Conservation (phyloP, 176 grass and related monocot species). For the Chloris gayana region DNA sequence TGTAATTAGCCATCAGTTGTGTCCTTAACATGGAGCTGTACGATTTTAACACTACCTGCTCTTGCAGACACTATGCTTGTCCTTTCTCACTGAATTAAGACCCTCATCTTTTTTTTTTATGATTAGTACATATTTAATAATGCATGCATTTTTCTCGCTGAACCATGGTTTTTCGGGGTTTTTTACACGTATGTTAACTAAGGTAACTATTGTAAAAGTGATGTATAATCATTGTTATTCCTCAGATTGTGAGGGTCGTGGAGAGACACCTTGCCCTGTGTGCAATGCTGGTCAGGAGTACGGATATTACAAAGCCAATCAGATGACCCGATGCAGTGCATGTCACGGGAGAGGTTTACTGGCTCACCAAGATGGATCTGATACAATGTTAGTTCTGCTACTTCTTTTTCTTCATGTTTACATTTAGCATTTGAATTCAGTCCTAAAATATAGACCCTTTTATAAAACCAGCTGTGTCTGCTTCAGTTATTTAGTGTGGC, state of each 20-base stretch:
- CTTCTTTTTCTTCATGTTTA: conserved; percentile 22
- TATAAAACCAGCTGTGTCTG: neutral
- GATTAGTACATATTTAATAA: conserved; percentile 1
- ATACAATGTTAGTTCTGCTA: conserved; percentile 64
- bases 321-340: conserved; percentile 64
- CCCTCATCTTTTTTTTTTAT: neutral
- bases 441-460: neutral
- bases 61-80: neutral
- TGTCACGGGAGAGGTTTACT: conserved; percentile 84
- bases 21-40: neutral
- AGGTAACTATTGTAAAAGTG: conserved; percentile 21
- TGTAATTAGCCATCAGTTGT: neutral
- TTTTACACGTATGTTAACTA: neutral
- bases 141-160: conserved; percentile 26
- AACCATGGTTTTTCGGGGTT: neutral
- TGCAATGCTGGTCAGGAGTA: conserved; percentile 72
- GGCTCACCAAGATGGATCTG: conserved; percentile 90
- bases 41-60: neutral
- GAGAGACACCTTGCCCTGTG: conserved; percentile 61
- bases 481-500: neutral
- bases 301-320: conserved; percentile 75
- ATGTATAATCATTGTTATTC: conserved; percentile 12
- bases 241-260: conserved; percentile 72
- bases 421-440: conserved; percentile 10
- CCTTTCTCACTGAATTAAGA: neutral